A percentile compares a stretch with the other conserved stretches of the same genome.
phyloP scores from a whole-genome alignment of 2,329 filamentous ascomycete genomes.

The Fusarium liriodendri region DNA sequence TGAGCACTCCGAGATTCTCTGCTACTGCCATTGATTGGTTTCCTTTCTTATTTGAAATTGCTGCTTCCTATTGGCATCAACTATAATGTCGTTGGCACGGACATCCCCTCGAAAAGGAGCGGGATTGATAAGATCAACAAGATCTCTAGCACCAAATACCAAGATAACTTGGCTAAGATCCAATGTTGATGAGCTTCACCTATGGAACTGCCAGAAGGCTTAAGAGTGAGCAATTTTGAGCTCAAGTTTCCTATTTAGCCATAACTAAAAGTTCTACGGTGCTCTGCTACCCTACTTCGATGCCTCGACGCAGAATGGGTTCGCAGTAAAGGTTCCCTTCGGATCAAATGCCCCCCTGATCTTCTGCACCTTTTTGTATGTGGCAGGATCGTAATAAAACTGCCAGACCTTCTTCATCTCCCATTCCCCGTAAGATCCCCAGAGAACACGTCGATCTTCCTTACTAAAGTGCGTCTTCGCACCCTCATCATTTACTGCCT shows the following conservation, averaged over 20 bases:
- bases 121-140: no score
- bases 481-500: conserved; percentile 54
- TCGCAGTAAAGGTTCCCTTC: conserved; percentile 51
- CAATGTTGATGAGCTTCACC: no score
- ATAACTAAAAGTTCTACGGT: background rate
- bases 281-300: background rate
- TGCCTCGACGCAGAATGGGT: conserved; percentile 42
- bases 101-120: no score
- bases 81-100: no score
- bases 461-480: conserved; percentile 50
- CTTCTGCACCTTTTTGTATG: conserved; percentile 48
- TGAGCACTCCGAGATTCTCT: background rate
- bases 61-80: background rate
- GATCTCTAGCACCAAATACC: background rate
- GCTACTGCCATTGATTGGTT: background rate
- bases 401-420: conserved; percentile 48
- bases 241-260: background rate
- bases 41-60: background rate
- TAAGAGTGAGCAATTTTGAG: background rate
- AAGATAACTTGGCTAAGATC: no score
- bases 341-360: conserved; percentile 49
- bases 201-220: no score
- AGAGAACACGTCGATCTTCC: conserved; percentile 52
- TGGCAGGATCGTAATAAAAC: conserved; percentile 48
- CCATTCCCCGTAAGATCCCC: conserved; percentile 54